These are phyloP conservation scores for Smittium culicis DNA, from an alignment of 371 early-diverging fungal genomes.

Conservation along the genomic window DNA sequence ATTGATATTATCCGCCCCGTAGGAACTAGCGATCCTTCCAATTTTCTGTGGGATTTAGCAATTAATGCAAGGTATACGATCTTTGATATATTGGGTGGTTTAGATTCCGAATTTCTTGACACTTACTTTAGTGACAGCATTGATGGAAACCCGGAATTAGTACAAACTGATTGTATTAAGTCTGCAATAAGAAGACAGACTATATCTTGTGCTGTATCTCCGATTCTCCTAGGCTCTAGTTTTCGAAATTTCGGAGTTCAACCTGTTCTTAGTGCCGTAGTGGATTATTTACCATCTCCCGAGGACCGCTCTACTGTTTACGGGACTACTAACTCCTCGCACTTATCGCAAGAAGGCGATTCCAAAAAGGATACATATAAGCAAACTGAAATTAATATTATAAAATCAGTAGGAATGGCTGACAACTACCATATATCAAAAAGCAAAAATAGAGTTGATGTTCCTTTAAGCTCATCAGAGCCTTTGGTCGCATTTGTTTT, in stretches of 20 bases:
- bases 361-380: neutral
- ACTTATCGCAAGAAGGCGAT: neutral
- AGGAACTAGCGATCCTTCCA: neutral
- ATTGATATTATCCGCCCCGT: conserved; percentile 25
- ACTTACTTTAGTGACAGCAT: conserved; percentile 54
- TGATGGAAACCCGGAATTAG: conserved; percentile 45
- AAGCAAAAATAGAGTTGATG: neutral
- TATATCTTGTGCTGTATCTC: conserved; percentile 47
- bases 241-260: conserved; percentile 84
- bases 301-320: conserved; percentile 48
- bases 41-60: conserved; percentile 8
- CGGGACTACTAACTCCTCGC: conserved; percentile 28
- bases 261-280: conserved; percentile 75
- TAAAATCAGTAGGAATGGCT: neutral
- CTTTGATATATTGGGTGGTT: conserved; percentile 68
- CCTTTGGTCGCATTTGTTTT: conserved; percentile 78
- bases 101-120: conserved; percentile 76
- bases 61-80: conserved; percentile 27
- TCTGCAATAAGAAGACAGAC: conserved; percentile 60
- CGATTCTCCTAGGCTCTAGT: conserved; percentile 83
- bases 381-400: neutral
- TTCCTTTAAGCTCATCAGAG: conserved; percentile 30
- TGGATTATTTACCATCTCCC: conserved; percentile 79
- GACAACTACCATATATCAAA: neutral
- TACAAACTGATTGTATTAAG: conserved; percentile 44